Percentiles rank a stretch among this genome's conserved stretches.
These are phyloP conservation scores for Sporothrix curviconia DNA, from an alignment of 2,329 filamentous ascomycete genomes.

Conservation along the genomic window DNA sequence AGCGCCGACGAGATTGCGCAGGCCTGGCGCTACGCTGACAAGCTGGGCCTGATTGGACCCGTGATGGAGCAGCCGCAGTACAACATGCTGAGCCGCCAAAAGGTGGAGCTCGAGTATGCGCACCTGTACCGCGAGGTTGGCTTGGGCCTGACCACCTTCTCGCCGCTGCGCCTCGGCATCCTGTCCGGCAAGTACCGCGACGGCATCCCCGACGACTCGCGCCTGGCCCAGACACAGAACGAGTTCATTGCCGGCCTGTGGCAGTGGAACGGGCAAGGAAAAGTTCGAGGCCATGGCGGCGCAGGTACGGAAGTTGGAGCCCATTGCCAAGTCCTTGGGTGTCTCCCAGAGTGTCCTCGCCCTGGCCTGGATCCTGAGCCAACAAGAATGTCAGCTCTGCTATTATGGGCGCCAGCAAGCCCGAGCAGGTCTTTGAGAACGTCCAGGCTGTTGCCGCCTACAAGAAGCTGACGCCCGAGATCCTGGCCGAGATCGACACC, in stretches of 20 bases:
- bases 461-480: constrained; percentile 49
- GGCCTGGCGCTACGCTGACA: constrained; percentile 53
- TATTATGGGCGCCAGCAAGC: constrained; percentile 54
- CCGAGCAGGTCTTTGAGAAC: constrained; percentile 55
- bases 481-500: constrained; percentile 45
- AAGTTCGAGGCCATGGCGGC: constrained; percentile 28
- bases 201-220: constrained; percentile 40
- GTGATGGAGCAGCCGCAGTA: constrained; percentile 63
- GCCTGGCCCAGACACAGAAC: constrained; percentile 49
- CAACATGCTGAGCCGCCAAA: constrained; percentile 55
- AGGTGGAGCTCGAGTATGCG: constrained; percentile 53
- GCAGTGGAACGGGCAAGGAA: constrained; percentile 45
- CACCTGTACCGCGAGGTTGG: constrained; percentile 51
- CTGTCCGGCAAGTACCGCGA: constrained; percentile 60
- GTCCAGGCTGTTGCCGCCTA: constrained; percentile 45
- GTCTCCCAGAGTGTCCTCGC: constrained; percentile 45
- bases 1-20: constrained; percentile 60
- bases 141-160: constrained; percentile 50
- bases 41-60: constrained; percentile 54
- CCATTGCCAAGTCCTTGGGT: constrained; percentile 52
- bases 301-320: constrained; percentile 12
- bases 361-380: constrained; percentile 46
- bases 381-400: constrained; percentile 45
- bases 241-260: constrained; percentile 42
- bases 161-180: constrained; percentile 48